Percentiles rank a stretch among this genome's conserved stretches.
These are phyloP conservation scores for Chrysanthemum lavandulifolium DNA, from an alignment of 129 eudicot genomes.

Conservation along the genomic window DNA sequence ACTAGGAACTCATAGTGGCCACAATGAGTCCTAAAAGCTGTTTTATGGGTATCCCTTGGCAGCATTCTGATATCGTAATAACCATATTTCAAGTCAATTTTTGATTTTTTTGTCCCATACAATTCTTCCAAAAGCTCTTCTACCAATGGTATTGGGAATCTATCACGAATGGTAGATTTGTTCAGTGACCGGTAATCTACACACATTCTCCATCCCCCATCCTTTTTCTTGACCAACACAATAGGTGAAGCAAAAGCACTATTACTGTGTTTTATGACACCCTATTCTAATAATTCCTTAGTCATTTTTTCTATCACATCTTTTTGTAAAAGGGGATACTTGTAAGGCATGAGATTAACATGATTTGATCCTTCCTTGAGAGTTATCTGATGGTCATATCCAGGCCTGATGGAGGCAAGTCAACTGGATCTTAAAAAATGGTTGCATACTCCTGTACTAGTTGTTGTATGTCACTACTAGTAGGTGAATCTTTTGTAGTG, in stretches of 20 bases:
- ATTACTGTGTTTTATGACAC: neutral
- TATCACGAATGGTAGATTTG: neutral
- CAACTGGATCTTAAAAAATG: neutral
- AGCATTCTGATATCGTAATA: neutral
- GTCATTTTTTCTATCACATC: constrained; percentile 5
- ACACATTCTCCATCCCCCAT: constrained; percentile 19
- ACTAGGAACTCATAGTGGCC: neutral
- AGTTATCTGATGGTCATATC: neutral
- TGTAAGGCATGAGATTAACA: neutral
- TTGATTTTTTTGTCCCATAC: neutral
- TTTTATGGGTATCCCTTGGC: neutral
- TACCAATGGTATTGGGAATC: neutral
- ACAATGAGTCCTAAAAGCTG: neutral
- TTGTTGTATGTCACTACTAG: neutral
- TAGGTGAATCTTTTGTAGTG: neutral
- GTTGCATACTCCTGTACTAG: neutral
- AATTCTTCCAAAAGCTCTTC: neutral
- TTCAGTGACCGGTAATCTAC: neutral
- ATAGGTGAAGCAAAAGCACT: constrained; percentile 12
- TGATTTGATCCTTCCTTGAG: neutral
- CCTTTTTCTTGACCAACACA: constrained; percentile 11
- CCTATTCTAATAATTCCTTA: constrained; percentile 1
- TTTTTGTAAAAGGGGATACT: neutral
- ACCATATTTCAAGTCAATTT: neutral
- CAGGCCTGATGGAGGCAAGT: neutral